Evolutionary conservation across 805 yeast species (phyloP).

Genomic region (Dipodascus albidus): DNA sequence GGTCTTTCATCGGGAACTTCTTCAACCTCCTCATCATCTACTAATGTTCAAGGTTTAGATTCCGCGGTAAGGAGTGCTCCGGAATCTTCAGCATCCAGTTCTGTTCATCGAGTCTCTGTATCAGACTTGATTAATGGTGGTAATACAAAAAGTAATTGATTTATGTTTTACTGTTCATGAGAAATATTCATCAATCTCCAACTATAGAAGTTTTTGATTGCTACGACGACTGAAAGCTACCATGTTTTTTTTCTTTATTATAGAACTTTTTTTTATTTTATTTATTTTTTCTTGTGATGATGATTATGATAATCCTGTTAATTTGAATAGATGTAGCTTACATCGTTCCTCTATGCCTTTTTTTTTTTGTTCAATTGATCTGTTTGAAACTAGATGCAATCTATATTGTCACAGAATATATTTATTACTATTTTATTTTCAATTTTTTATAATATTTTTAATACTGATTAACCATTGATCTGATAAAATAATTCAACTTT

Average conservation of each 20-base stretch:
- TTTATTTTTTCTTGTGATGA: background rate
- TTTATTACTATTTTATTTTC: too few relatives aligned
- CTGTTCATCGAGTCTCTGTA: conserved; percentile 9
- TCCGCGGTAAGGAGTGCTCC: conserved; percentile 2
- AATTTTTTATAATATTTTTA: too few relatives aligned
- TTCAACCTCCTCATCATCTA: background rate
- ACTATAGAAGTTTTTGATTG: background rate
- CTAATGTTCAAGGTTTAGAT: background rate
- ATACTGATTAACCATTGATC: too few relatives aligned
- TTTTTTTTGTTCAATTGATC: too few relatives aligned
- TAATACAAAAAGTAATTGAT: background rate
- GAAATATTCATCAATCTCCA: too few relatives aligned
- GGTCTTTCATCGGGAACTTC: conserved; percentile 7
- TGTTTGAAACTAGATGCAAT: background rate
- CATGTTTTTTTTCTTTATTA: background rate
- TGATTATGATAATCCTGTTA: background rate
- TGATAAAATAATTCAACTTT: too few relatives aligned
- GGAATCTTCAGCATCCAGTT: conserved; percentile 2
- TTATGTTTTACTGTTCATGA: too few relatives aligned
- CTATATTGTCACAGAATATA: too few relatives aligned
- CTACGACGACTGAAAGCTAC: too few relatives aligned
- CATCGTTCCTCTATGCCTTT: background rate
- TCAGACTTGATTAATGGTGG: conserved; percentile 12
- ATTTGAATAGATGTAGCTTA: background rate
- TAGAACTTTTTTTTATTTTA: background rate